Conservation (phyloP, 345 rosid species). For the Populus davidiana region DNA sequence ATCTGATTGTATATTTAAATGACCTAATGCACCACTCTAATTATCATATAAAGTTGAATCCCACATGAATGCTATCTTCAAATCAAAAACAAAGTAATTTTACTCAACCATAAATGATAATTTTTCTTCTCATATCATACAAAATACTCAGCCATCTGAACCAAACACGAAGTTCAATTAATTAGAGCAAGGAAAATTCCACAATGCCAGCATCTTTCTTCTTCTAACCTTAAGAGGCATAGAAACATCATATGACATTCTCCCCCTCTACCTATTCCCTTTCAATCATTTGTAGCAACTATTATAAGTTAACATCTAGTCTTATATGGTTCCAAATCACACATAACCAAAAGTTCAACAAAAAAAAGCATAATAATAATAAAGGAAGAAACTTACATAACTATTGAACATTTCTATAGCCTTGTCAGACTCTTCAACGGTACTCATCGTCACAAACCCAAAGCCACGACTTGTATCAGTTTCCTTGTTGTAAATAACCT, state of each 20-base stretch:
- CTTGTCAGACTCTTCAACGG: slow-evolving; percentile 79
- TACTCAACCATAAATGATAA: background rate
- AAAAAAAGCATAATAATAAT: no score
- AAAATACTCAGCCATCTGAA: background rate
- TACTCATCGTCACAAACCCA: slow-evolving; percentile 89
- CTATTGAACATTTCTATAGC: slow-evolving; percentile 67
- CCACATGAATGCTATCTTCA: no score
- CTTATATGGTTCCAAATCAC: background rate
- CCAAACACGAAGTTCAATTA: background rate
- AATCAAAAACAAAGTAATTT: background rate
- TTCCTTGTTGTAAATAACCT: slow-evolving; percentile 84
- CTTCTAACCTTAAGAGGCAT: background rate
- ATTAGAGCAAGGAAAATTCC: background rate
- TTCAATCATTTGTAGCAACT: background rate
- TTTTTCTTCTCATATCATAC: background rate
- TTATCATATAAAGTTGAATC: no score
- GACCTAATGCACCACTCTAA: background rate
- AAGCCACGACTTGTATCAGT: slow-evolving; percentile 90
- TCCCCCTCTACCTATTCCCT: background rate
- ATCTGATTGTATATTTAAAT: no score
- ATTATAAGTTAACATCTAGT: background rate
- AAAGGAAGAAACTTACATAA: slow-evolving; percentile 50
- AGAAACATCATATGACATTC: background rate
- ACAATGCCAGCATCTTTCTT: slow-evolving; percentile 1
- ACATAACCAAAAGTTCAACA: background rate